Conservation (phyloP, 169 alveolate genomes). For the Plasmodium vivax region DNA sequence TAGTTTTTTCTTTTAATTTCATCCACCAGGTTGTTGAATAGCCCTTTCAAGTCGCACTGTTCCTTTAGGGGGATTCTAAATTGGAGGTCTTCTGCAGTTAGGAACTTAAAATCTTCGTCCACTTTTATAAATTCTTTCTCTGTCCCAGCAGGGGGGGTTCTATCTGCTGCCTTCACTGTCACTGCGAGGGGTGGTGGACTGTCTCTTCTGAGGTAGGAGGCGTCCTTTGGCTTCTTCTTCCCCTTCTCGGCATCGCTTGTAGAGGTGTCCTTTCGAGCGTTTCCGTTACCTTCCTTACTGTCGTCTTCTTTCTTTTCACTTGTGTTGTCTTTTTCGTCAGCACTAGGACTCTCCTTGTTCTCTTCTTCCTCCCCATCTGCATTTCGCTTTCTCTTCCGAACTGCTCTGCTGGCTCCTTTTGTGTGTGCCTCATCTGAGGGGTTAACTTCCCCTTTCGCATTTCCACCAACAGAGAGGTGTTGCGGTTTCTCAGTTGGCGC, state of each 20-base stretch:
- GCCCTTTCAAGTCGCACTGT: conserved; percentile 12
- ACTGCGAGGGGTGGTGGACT: background rate
- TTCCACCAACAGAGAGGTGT: background rate
- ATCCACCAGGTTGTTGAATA: background rate
- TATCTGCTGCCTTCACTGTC: background rate
- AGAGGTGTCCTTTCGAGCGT: background rate
- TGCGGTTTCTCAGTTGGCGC: background rate
- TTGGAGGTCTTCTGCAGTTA: conserved; percentile 10
- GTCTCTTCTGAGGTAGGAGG: background rate
- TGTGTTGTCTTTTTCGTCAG: background rate
- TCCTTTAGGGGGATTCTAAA: conserved; percentile 43
- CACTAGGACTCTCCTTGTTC: background rate
- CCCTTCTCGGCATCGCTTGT: background rate
- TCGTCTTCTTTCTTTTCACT: background rate
- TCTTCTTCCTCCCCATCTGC: background rate
- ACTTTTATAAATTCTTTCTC: conserved; percentile 10
- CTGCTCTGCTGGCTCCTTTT: background rate
- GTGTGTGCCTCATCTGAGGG: background rate
- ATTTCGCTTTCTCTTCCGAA: background rate
- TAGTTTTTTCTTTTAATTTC: conserved; percentile 24
- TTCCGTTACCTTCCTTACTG: background rate
- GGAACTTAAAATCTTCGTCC: conserved; percentile 20
- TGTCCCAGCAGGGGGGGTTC: background rate
- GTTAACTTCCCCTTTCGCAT: background rate
- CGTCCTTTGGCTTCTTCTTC: background rate